Evolutionary conservation across 805 yeast genomes (phyloP), one percentile per base, ranked within the genome.

Genomic region (Spathaspora sp.): DNA sequence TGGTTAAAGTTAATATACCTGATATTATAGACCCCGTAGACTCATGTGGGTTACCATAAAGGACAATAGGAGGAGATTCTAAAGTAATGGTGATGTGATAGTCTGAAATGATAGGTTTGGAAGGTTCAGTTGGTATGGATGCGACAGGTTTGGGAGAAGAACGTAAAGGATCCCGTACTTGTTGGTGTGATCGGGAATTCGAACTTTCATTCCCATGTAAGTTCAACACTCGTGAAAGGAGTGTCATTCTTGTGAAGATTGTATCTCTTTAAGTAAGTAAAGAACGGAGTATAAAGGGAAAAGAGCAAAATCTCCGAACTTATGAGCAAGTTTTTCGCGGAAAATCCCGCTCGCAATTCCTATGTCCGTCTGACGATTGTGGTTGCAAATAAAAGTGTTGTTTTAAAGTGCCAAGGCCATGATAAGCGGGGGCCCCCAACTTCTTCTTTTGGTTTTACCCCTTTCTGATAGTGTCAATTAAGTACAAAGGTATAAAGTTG

Each of bases 21-120:
- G 91, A 82, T 32, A 94, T 71, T 20, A 93, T 76, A 5, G 96
- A 87, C 1, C 99, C 99, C 0, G 96, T 78, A 1, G 94, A 83
- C 53, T 89, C 94, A 8, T 69, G 66, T 2, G 92, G 87, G 0
- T 78, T 68, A 0, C 99, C 99, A 62, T 88, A 93, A 50, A 94
- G 70, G 45, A 89, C 81, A 39, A 92, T 77, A 0, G 99, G 99
- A 1, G 98, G 98, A 1, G 96, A 86, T 64, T 94, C 99, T 19
- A 94, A 73, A 39, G 77, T 76, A 32, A 92, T 77, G 0, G 83
- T 64, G 11, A 89, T 67, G 32, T 79, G 48, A 31, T 32, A 28
- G 17, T 23, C 18, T 6, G 45, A 42, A 12, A 16, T 6, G 14
- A 17, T 42, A 14, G 40, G 16, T 11, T n/a, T 45, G 7, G 23